Evolutionary conservation across 257 asterid genomes (phyloP), one percentile per base, ranked within the genome.

Genomic region (Coffea eugenioides): DNA sequence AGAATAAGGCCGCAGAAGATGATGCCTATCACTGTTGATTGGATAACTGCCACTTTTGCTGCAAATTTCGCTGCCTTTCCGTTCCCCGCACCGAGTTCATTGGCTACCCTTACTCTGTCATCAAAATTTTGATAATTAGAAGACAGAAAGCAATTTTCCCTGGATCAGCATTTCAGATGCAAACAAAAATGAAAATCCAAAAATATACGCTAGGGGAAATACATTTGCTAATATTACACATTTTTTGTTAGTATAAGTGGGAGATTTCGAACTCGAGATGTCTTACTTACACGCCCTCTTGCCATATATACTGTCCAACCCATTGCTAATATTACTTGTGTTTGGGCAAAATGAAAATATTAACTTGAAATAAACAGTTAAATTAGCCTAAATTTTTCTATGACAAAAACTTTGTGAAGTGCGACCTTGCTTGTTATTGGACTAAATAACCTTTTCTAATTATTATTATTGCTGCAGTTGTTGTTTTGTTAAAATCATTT

Each of bases 31-130:
- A 75, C 18, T 23, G 70, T 61, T 9, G 79, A 75, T 13, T 75
- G 79, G 13, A 59, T n/a, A 18, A 75, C 23, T 5, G 79, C 39
- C 14, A 75, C 79, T n/a, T 56, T 59, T 75, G 79, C n/a, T 41
- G 79, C 79, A 59, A 75, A 75, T 34, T 61, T 75, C 41, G 79
- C 79, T 39, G 70, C 79, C 34, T 56, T 75, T 41, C 56, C 70
- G 61, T 75, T 75, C 20, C 79, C 79, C 3, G 71, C 79, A 56
- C 79, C 79, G 8, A 75, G 79, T 45, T 75, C 79, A 59, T 75
- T 75, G 12, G 79, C 65, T 8, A 73, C 77, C 41, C 71, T 67
- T 15, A 67, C 71, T 67, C 71, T 67, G 71, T 36, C 9, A 57
- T 36, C 43, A 39, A 8, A 67, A 67, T 67, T 67, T 31, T 34